These are phyloP conservation scores for Yamadazyma friedrichii DNA, from an alignment of 1,139 yeast species.

Conservation along the genomic window DNA sequence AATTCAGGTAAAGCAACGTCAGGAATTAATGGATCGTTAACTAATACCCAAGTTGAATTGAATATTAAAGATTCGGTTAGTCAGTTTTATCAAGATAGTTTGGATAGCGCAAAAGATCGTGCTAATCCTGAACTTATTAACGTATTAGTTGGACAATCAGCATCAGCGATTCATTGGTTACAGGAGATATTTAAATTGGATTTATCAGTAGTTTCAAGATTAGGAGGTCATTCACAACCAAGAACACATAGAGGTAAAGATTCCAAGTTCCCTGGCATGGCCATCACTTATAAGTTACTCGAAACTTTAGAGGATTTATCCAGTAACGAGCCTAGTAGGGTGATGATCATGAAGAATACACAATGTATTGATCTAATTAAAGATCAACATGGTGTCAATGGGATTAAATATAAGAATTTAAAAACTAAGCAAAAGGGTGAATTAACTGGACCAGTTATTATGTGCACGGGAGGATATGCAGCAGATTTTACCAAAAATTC, in stretches of 20 bases:
- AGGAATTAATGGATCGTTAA: conserved; percentile 76
- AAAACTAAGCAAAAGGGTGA: conserved; percentile 32
- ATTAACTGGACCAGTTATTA: conserved; percentile 56
- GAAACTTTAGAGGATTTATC: conserved; percentile 52
- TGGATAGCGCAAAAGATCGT: conserved; percentile 60
- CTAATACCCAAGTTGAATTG: conserved; percentile 55
- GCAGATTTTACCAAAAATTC: conserved; percentile 56
- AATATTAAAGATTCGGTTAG: conserved; percentile 56
- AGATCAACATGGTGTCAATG: conserved; percentile 35
- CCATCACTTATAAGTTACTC: conserved; percentile 63
- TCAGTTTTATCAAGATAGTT: conserved; percentile 63
- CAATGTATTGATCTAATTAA: conserved; percentile 55
- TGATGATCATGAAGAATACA: conserved; percentile 50
- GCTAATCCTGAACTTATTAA: conserved; percentile 56
- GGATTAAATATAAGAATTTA: conserved; percentile 49
- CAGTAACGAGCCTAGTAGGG: conserved; percentile 49
- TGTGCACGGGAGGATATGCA: conserved; percentile 82
- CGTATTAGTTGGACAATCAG: conserved; percentile 52
- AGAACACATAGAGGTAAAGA: conserved; percentile 74
- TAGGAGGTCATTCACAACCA: conserved; percentile 75
- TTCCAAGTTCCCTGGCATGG: conserved; percentile 73
- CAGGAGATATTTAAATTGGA: conserved; percentile 60
- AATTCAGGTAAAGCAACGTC: conserved; percentile 81
- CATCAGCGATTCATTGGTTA: conserved; percentile 71
- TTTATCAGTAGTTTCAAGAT: conserved; percentile 62